These are phyloP conservation scores for Spinacia oleracea DNA, from an alignment of 179 eudicot species.

Conservation along the genomic window DNA sequence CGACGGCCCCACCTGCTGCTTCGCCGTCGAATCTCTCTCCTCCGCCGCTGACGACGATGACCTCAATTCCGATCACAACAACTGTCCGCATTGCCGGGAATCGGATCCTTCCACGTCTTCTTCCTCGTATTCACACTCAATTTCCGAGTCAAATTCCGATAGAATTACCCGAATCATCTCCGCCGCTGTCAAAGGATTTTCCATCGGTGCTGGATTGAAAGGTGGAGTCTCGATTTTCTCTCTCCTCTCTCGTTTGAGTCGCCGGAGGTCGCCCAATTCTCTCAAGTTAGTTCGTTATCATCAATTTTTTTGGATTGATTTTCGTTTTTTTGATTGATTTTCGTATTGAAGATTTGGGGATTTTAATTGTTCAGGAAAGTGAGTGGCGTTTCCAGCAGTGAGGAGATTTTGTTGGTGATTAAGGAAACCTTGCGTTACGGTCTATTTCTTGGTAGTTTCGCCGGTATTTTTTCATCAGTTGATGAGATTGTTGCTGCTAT, in stretches of 20 bases:
- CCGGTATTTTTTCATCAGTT: constrained; percentile 89
- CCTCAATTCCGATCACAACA: constrained; percentile 2
- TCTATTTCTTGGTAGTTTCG: constrained; percentile 86
- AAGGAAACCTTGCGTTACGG: constrained; percentile 93
- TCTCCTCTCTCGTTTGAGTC: constrained; percentile 73
- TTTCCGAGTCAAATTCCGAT: constrained; percentile 53
- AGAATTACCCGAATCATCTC: constrained; percentile 47
- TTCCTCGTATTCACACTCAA: constrained; percentile 40
- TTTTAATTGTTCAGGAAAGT: constrained; percentile 46
- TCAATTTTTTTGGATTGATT: background rate
- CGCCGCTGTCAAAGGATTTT: constrained; percentile 73
- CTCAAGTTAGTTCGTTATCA: constrained; percentile 33
- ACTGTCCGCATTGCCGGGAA: constrained; percentile 52
- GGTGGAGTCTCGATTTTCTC: constrained; percentile 91
- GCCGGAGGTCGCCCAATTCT: constrained; percentile 46
- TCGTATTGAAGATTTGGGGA: background rate
- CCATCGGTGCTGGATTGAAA: constrained; percentile 90
- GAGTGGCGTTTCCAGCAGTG: constrained; percentile 45
- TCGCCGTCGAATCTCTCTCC: constrained; percentile 4
- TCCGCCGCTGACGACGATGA: background rate
- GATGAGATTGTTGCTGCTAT: constrained; percentile 80
- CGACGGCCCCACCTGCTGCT: constrained; percentile 17
- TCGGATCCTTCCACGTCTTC: constrained; percentile 48
- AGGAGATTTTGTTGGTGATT: constrained; percentile 58
- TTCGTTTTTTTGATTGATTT: background rate